These are phyloP conservation scores for Thielaviopsis cerberus DNA, from an alignment of 2,329 filamentous ascomycete species.

Conservation along the genomic window DNA sequence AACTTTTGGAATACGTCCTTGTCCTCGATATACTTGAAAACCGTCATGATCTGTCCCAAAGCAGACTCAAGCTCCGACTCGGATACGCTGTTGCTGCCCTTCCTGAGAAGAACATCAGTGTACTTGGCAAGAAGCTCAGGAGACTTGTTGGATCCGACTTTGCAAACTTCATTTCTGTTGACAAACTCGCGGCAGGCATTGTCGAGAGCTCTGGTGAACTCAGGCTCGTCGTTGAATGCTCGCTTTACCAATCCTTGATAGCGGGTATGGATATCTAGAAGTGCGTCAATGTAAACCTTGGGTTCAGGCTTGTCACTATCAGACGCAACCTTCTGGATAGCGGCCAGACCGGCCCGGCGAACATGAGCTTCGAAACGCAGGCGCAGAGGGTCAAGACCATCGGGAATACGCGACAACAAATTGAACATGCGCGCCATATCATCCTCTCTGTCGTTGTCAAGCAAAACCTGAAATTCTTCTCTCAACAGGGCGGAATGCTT, in stretches of 20 bases:
- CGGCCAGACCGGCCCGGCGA: conserved; percentile 67
- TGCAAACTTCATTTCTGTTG: conserved; percentile 93
- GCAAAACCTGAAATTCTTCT: conserved; percentile 84
- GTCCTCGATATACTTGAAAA: conserved; percentile 99
- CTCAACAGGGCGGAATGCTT: conserved; percentile 72
- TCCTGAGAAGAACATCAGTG: conserved; percentile 78
- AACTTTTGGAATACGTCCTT: conserved; percentile 99
- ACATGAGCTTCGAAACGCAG: conserved; percentile 84
- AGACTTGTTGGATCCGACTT: conserved; percentile 78
- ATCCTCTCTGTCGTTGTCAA: conserved; percentile 86
- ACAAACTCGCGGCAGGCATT: conserved; percentile 97
- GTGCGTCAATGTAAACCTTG: conserved; percentile 87
- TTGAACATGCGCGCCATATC: conserved; percentile 96
- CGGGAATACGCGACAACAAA: conserved; percentile 70
- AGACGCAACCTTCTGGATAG: conserved; percentile 76
- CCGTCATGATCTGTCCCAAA: conserved; percentile 87
- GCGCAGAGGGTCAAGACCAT: conserved; percentile 76
- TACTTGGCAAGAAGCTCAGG: conserved; percentile 92
- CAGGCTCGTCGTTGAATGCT: conserved; percentile 85
- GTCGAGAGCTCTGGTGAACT: conserved; percentile 88
- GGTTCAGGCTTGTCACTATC: conserved; percentile 84
- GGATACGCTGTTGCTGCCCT: conserved; percentile 80
- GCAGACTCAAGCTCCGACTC: conserved; percentile 84
- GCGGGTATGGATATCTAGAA: conserved; percentile 84
- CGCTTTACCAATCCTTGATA: conserved; percentile 82